A percentile compares a stretch with the other conserved stretches of the same genome.
These are phyloP conservation scores for Penicillium sp. DNA, from an alignment of 2,329 filamentous ascomycete species.

Conservation along the genomic window DNA sequence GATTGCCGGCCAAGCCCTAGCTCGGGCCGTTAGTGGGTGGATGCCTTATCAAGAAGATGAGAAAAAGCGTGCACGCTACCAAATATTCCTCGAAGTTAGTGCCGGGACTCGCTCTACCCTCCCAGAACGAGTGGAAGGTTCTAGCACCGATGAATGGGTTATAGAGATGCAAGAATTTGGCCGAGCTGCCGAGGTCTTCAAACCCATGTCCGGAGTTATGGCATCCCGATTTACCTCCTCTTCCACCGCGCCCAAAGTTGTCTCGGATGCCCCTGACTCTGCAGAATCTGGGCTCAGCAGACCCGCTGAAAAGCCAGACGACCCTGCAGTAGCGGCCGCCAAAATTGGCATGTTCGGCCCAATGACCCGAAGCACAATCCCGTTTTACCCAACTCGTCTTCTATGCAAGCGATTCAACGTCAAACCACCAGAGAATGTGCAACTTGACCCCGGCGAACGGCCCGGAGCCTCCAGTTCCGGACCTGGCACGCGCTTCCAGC, in stretches of 20 bases:
- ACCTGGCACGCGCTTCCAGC: conserved; percentile 31
- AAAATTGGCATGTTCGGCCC: conserved; percentile 89
- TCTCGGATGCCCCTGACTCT: conserved; percentile 38
- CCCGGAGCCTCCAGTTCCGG: conserved; percentile 33
- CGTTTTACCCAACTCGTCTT: conserved; percentile 78
- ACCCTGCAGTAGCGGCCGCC: conserved; percentile 83
- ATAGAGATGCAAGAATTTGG: conserved; percentile 78
- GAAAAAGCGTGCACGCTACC: conserved; percentile 75
- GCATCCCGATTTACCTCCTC: conserved; percentile 83
- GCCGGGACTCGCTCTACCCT: conserved; percentile 62
- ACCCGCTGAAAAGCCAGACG: conserved; percentile 58
- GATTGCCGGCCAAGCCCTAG: conserved; percentile 67
- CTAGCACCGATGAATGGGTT: conserved; percentile 70
- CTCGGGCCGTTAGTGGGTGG: conserved; percentile 64
- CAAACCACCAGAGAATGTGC: conserved; percentile 69
- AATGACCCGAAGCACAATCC: conserved; percentile 70
- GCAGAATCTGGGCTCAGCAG: conserved; percentile 48
- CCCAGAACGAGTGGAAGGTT: conserved; percentile 55
- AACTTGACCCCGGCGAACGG: conserved; percentile 51
- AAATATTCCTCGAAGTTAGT: conserved; percentile 74
- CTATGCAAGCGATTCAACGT: conserved; percentile 96
- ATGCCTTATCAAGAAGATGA: conserved; percentile 84
- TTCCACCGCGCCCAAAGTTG: conserved; percentile 39
- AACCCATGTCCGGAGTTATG: conserved; percentile 88
- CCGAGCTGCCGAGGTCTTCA: conserved; percentile 76